These are phyloP conservation scores for Mycena amicta DNA, from an alignment of 768 basidiomycete genomes.

Conservation along the genomic window DNA sequence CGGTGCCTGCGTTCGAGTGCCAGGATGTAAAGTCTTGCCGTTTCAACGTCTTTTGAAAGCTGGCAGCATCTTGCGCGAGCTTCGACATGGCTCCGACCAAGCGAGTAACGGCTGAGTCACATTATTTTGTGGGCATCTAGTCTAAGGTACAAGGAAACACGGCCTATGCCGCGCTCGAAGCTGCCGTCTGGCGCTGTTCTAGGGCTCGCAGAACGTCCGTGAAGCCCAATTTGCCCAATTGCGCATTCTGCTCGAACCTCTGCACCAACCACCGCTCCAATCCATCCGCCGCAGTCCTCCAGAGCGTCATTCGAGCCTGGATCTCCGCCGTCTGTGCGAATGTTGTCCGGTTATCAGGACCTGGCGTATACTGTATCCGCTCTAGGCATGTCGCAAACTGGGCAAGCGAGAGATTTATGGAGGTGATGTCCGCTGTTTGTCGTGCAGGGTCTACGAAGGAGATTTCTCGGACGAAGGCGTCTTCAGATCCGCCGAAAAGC, in stretches of 20 bases:
- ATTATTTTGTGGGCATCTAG: not conserved
- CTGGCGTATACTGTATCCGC: constrained; percentile 82
- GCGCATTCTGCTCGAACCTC: constrained; percentile 91
- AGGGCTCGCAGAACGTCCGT: constrained; percentile 82
- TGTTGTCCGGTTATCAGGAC: constrained; percentile 60
- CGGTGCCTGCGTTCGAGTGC: constrained; percentile 63
- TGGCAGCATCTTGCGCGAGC: constrained; percentile 68
- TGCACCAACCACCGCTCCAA: constrained; percentile 86
- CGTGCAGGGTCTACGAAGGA: constrained; percentile 87
- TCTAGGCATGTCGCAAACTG: constrained; percentile 94
- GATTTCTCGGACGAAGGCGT: constrained; percentile 93
- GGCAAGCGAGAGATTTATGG: constrained; percentile 92
- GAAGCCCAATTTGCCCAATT: constrained; percentile 85
- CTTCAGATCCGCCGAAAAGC: constrained; percentile 91
- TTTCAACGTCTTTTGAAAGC: constrained; percentile 67
- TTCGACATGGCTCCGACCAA: constrained; percentile 52
- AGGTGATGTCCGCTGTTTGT: constrained; percentile 82
- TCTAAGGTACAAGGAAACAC: not conserved
- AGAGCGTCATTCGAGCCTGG: constrained; percentile 77
- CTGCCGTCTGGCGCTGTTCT: constrained; percentile 62
- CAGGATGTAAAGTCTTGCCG: constrained; percentile 74
- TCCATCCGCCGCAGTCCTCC: constrained; percentile 80
- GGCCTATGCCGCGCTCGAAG: constrained; percentile 15
- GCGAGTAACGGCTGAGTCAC: not conserved
- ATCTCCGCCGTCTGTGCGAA: constrained; percentile 94